Evolutionary conservation across 78 protist genomes (phyloP), one percentile per base, ranked within the genome.

Genomic region (Emiliania huxleyi): DNA sequence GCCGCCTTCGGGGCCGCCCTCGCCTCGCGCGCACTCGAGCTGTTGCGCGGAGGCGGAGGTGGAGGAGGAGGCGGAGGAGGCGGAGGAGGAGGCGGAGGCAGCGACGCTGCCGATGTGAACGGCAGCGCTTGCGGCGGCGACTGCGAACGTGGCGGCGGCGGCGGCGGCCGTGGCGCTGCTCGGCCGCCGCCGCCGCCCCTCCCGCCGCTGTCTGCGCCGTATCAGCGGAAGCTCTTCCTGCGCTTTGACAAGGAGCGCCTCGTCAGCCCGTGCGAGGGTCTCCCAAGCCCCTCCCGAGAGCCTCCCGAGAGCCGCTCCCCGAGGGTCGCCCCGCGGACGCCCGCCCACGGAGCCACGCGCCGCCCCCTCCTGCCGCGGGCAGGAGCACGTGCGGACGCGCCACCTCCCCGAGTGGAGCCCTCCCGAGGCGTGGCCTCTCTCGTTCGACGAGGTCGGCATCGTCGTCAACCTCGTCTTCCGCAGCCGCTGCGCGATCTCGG

Each of bases 1-100:
- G 89, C 89, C 15, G 49, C 52, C 29, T 29, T 81, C 56, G 89
- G 89, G 38, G 89, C 89, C 33, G 56, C 52, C 38, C 55, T 81
- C 38, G 89, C 89, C n/a, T 0, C 89, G 56, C 35, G 11, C 48
- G 33, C 55, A 15, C 46, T 79, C 37, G 33, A 8, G 8, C 55
- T 4, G 55, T 21, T 62, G n/a, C 62, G 8, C 62, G 29, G 15
- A 52, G 62, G 15, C 62, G 62, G 62, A 52, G 15, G 29, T 8
- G 15, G 29, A 52, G 29, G 62, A 52, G 15, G n/a, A n/a, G n/a
- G n/a, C n/a, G n/a, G n/a, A n/a, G n/a, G n/a, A n/a, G n/a, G n/a
- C n/a, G n/a, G n/a, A n/a, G n/a, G n/a, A n/a, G n/a, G n/a, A n/a
- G n/a, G n/a, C n/a, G n/a, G n/a, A n/a, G n/a, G n/a, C n/a, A n/a